Conservation (phyloP, 164 flowering plant species). For the Nymphaea colorata region DNA sequence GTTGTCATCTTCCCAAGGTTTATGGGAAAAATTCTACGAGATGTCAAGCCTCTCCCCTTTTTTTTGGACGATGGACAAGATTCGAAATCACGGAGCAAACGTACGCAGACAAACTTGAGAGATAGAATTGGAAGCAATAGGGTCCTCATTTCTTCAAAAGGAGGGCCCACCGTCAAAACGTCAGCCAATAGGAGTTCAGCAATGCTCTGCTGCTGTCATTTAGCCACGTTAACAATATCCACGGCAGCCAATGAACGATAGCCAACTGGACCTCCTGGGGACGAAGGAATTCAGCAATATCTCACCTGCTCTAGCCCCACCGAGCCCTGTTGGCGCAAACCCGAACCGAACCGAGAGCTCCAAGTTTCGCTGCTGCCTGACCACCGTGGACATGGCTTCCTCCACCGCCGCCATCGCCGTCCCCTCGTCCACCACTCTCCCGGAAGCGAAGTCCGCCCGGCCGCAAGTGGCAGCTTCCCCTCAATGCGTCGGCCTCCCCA, state of each 20-base stretch:
- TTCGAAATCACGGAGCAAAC: too few species aligned
- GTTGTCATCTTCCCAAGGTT: too few species aligned
- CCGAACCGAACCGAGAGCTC: neutral
- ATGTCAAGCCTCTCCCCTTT: too few species aligned
- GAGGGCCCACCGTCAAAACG: neutral
- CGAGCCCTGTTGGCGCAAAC: neutral
- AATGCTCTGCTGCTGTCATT: neutral
- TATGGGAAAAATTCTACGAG: too few species aligned
- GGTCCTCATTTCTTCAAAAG: neutral
- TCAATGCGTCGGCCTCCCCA: slow-evolving; percentile 44
- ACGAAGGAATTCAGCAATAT: neutral
- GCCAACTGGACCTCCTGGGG: slow-evolving; percentile 5
- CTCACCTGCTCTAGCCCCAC: slow-evolving; percentile 1
- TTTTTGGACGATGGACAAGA: too few species aligned
- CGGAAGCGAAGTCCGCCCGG: slow-evolving; percentile 45
- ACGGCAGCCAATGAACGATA: slow-evolving; percentile 16
- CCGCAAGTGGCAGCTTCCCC: slow-evolving; percentile 29
- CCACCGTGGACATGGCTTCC: slow-evolving; percentile 14
- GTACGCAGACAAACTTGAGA: too few species aligned
- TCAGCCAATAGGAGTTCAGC: neutral
- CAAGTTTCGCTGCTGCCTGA: neutral
- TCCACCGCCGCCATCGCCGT: slow-evolving; percentile 37
- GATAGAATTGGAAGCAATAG: neutral
- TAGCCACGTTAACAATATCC: slow-evolving; percentile 16
- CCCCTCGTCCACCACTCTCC: slow-evolving; percentile 40